Evolutionary conservation across 1,284 basidiomycete species (phyloP), one percentile per base, ranked within the genome.

Genomic region (Puccinia horiana): DNA sequence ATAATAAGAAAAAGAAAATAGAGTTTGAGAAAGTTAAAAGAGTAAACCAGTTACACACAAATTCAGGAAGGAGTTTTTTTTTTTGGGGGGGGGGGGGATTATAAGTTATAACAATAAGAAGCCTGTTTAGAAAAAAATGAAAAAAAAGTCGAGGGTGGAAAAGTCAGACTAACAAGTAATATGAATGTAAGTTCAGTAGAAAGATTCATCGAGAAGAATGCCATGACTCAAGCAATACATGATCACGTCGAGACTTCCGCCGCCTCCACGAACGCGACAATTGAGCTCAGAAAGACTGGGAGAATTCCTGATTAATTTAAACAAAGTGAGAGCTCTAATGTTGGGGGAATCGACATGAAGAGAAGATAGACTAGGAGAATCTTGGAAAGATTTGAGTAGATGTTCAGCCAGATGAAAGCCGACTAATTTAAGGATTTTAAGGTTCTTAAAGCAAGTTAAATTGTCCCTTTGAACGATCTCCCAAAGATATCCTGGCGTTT

Each of bases 221-320:
- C 18, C 32, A 26, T 40, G 44, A 23, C 23, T 54, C 5, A 56
- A 54, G 16, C 70, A 73, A 56, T 73, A n/a, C 40, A 73, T 44
- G 29, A 73, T 73, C 29, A 73, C 18, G 52, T 73, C 70, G 9
- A 73, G 9, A 37, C 70, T 73, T 37, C 70, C 70, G n/a, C 49
- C 1, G 16, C 70, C 70, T 20, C 70, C 70, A 8, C 44, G 70
- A 26, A 73, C 44, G 35, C 70, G 70, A 73, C 49, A 73, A 23
- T 54, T 54, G 32, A 73, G 32, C 2, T 47, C 29, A 4, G 14
- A 23, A 29, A 73, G 32, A 5, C 29, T 32, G 47, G 47, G 35
- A 23, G 47, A 35, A 1, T 44, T 35, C 0, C 14, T 1, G 70
- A 73, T 32, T 26, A 35, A 73, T 3, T 26, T 35, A 23, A 52